These are phyloP conservation scores for Plantago ovata DNA, from an alignment of 257 asterid species.

Conservation along the genomic window DNA sequence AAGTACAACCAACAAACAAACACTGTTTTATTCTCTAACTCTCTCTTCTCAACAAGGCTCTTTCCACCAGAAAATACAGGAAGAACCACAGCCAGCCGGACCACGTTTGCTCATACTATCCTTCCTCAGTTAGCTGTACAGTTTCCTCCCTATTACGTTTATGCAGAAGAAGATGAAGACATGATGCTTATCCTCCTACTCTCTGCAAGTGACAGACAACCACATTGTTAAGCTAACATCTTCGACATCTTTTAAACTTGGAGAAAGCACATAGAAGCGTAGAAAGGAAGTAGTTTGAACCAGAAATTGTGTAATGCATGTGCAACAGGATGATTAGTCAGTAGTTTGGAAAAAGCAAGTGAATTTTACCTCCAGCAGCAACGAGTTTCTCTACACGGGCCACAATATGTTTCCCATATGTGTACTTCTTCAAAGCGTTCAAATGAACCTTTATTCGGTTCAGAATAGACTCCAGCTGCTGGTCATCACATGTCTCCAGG, in stretches of 20 bases:
- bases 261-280: not conserved
- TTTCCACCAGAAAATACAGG: constrained; percentile 26
- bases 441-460: constrained; percentile 69
- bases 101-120: constrained; percentile 32
- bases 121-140: constrained; percentile 73
- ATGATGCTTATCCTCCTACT: constrained; percentile 58
- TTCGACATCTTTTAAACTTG: not conserved
- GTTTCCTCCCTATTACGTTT: constrained; percentile 32
- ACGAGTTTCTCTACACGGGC: constrained; percentile 93
- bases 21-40: constrained; percentile 29
- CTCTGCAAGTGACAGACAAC: constrained; percentile 40
- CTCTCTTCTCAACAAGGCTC: constrained; percentile 24
- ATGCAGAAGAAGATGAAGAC: constrained; percentile 36
- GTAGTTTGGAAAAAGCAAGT: not conserved
- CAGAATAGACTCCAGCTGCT: constrained; percentile 66
- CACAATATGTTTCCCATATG: constrained; percentile 84
- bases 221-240: not conserved
- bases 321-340: not conserved
- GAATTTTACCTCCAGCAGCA: constrained; percentile 76
- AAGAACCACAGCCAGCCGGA: constrained; percentile 26
- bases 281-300: not conserved
- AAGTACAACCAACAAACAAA: constrained; percentile 39
- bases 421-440: constrained; percentile 69
- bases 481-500: constrained; percentile 80
- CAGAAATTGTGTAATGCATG: not conserved